Evolutionary conservation across 2,329 filamentous ascomycete species (phyloP).

Genomic region (Cladosporium sp.): DNA sequence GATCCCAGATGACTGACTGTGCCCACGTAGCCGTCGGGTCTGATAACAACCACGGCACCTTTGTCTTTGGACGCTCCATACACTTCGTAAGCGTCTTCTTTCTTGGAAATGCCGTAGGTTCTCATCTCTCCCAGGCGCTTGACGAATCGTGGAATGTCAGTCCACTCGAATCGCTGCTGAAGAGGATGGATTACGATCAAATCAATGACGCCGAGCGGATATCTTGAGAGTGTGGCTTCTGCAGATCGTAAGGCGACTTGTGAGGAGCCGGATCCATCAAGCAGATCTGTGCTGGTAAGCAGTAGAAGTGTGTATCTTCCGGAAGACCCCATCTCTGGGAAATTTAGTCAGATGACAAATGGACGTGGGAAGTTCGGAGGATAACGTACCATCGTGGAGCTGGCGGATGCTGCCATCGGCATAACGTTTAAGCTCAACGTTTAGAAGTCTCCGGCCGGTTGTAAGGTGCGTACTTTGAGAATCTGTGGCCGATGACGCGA

Average conservation of each 20-base stretch:
- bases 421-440: not conserved
- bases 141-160: not conserved
- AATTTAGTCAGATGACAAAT: not conserved
- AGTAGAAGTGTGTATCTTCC: not conserved
- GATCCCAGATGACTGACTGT: not conserved
- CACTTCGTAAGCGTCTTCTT: not conserved
- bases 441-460: not conserved
- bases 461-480: not conserved
- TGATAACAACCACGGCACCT: not conserved
- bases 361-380: not conserved
- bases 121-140: not conserved
- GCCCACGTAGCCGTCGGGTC: not conserved
- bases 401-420: not conserved
- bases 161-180: not conserved
- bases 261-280: not conserved
- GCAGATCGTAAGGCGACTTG: not conserved
- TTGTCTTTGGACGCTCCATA: not conserved
- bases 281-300: not conserved
- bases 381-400: not conserved
- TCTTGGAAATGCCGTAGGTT: not conserved
- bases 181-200: not conserved
- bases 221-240: not conserved
- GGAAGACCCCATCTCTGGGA: not conserved
- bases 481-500: not conserved
- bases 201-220: not conserved